Evolutionary conservation across 305 asterid species (phyloP), one percentile per base, ranked within the genome.

Genomic region (Lippia alba): DNA sequence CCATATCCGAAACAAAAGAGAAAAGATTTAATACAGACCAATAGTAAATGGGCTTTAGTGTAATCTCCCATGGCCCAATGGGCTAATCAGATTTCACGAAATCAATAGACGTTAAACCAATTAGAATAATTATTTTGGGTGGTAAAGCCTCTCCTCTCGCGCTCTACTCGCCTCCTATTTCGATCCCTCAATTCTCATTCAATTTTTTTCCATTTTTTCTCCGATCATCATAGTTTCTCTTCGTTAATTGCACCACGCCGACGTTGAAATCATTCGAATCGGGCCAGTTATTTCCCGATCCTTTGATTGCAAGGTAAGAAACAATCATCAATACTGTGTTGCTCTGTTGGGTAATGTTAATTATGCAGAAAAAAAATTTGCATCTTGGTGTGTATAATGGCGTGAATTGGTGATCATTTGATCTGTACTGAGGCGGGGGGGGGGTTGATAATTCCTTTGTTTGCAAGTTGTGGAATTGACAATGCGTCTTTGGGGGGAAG

Each of bases 111-210:
- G 41, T 36, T 36, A 30, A 19, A 63, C 12, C 54, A 14, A 66
- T 64, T 32, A 48, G 63, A 66, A 30, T 34, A 20, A 58, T 44
- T 33, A 53, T 67, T 58, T 44, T 55, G 78, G 78, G 66, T 73
- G 78, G 70, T 55, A 34, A 69, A 66, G 79, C 78, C 76, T 49
- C 50, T 16, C 54, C 57, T 69, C 70, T 73, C 73, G 79, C 82
- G 85, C 82, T 77, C 77, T 55, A 71, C 67, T 61, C 76, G 79
- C 81, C 70, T 80, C 64, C 74, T 46, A 71, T 67, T 79, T 75
- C 80, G 83, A 76, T 73, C 75, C 76, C 66, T 60, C 78, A 58
- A 73, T 36, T 72, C 71, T 51, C 72, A 59, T 75, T 60, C 76
- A 65, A 60, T 53, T 76, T 44, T 41, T 44, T 71, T 57, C 39